Evolutionary conservation across 1,139 yeast genomes (phyloP), one percentile per base, ranked within the genome.

Genomic region (Diutina siamensis): DNA sequence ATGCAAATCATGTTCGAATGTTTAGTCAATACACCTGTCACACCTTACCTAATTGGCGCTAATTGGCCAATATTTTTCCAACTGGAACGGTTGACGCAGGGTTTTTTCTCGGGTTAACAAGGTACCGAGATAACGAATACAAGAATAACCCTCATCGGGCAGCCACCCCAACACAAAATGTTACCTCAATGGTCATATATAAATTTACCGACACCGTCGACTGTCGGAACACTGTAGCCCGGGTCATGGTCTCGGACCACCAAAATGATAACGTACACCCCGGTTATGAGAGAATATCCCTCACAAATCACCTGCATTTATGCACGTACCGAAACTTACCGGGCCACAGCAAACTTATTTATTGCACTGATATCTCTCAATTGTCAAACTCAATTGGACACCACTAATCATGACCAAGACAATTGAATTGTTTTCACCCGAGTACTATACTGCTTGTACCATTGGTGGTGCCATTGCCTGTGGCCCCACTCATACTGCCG

Each of bases 401-500:
- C n/a, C n/a, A n/a, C 5, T 5, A 17, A 34, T 7, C 13, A 38
- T 38, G 42, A 17, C 42, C 21, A 38, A 38, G 18, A 38, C 42
- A 25, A 77, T 81, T 53, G 65, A 68, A 53, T 67, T 83, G 46
- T 83, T 74, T 65, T 71, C 89, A 3, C 69, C 72, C 21, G 83
- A 85, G 60, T 89, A 83, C 65, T 89, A 76, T 65, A 75, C 77
- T 44, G 80, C 95, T 44, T 89, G 97, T 65, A 82, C 94, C 10
- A 50, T 86, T 36, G 97, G 97, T 46, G 97, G 97, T 55, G 72
- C 85, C 46, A 58, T 80, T 51, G 97, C 97, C 3, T 89, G 97
- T 71, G 97, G 97, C 33, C 95, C 96, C 32, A 89, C 97, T 13
- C 97, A 89, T 65, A 80, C 95, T 2, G 76, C 85, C 2, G 94